A percentile compares a stretch with the other conserved stretches of the same genome.
These are phyloP conservation scores for Solanum verrucosum DNA, from an alignment of 257 asterid species.

Conservation along the genomic window DNA sequence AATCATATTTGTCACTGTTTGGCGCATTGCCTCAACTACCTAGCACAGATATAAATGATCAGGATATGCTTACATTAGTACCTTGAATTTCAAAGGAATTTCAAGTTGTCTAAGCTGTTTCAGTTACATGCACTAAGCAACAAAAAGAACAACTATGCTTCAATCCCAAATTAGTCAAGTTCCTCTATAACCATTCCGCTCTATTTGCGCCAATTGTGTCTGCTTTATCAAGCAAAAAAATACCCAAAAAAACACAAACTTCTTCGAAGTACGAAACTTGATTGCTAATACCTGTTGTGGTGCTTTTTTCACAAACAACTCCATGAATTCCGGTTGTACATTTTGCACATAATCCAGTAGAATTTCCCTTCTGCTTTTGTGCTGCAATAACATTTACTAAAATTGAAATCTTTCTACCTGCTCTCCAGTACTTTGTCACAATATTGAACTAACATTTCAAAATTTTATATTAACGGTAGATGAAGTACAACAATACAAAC, in stretches of 20 bases:
- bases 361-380: slow-evolving; percentile 79
- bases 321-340: slow-evolving; percentile 98
- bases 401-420: neutral
- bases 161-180: neutral
- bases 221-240: neutral
- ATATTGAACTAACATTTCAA: neutral
- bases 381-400: slow-evolving; percentile 19
- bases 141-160: neutral
- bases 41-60: slow-evolving; percentile 6
- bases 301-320: slow-evolving; percentile 79
- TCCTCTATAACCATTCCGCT: neutral
- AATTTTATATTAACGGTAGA: neutral
- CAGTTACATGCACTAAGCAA: neutral
- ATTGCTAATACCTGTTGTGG: slow-evolving; percentile 66
- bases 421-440: neutral
- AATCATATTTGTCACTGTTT: slow-evolving; percentile 91
- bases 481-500: neutral
- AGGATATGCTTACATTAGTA: neutral
- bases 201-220: neutral
- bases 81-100: neutral
- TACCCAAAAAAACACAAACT: neutral
- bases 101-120: neutral
- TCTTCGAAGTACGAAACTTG: neutral
- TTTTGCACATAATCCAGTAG: slow-evolving; percentile 90
- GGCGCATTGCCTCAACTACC: slow-evolving; percentile 99